Evolutionary conservation across 2,329 filamentous ascomycete species (phyloP), one percentile per base, ranked within the genome.

Genomic region (Phymatotrichopsis omnivora): DNA sequence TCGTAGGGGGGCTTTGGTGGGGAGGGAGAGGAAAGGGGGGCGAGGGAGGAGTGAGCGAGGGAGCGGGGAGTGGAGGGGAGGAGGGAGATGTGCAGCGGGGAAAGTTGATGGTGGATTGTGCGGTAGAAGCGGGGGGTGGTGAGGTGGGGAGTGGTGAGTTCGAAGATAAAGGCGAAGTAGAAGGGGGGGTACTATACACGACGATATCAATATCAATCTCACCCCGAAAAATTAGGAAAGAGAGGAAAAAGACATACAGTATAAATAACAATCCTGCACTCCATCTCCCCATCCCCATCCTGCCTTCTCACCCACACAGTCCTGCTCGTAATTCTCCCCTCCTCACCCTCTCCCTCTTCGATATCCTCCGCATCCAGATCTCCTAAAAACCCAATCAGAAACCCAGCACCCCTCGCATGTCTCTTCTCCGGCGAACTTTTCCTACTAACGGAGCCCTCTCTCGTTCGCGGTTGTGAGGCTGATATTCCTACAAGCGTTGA

Each of bases 131-230:
- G 57, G n/a, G 72, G 66, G 60, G 67, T 72, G 3, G 71, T 70
- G 2, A 79, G 62, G 1, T 75, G 73, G 42, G 74, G 69, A 5
- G 80, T 79, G 35, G 69, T 68, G 31, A 72, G 65, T 36, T 72
- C 65, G 61, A 89, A 89, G 3, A 91, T 67, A 50, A 91, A 80
- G 1, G 79, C 74, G 60, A 83, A 87, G 36, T 89, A 73, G 62
- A 89, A 89, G 0, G 84, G 84, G 27, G 54, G 54, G 14, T 57
- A 53, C 56, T 56, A 34, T 29, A 44, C n/a, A 31, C 23, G 17
- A 17, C 38, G 14, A 44, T 25, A 44, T 20, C 29, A 39, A 19
- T 23, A n/a, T n/a, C n/a, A n/a, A n/a, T n/a, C n/a, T n/a, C n/a
- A n/a, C n/a, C n/a, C n/a, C n/a, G n/a, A n/a, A n/a, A n/a, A n/a